Evolutionary conservation across 345 rosid species (phyloP).

Genomic region (Lumnitzera racemosa): DNA sequence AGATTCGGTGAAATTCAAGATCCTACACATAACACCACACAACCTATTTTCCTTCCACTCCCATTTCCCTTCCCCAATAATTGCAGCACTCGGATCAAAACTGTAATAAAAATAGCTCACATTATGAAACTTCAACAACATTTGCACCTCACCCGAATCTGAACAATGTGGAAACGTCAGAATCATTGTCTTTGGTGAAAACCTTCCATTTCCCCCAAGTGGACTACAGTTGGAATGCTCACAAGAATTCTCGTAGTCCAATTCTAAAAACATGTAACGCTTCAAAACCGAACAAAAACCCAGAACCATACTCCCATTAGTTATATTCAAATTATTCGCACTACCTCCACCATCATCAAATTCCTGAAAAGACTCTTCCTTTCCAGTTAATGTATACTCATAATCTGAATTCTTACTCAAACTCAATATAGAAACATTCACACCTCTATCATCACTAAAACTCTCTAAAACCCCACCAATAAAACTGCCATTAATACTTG

Average conservation of each 20-base stretch:
- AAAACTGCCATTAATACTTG: slow-evolving; percentile 43
- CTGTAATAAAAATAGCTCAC: slow-evolving; percentile 14
- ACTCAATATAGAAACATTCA: slow-evolving; percentile 51
- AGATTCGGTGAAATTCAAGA: slow-evolving; percentile 41
- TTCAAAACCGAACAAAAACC: slow-evolving; percentile 38
- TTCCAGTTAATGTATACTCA: slow-evolving; percentile 38
- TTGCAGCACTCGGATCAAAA: slow-evolving; percentile 45
- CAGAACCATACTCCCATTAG: slow-evolving; percentile 12
- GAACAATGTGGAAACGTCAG: slow-evolving; percentile 34
- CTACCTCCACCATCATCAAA: slow-evolving; percentile 11
- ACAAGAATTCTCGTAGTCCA: slow-evolving; percentile 46
- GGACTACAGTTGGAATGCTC: slow-evolving; percentile 34
- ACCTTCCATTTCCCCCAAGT: slow-evolving; percentile 17
- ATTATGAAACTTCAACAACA: slow-evolving; percentile 41
- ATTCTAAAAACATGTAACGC: slow-evolving; percentile 23
- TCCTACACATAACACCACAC: slow-evolving; percentile 57
- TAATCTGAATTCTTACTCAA: slow-evolving; percentile 38
- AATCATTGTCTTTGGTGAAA: slow-evolving; percentile 33
- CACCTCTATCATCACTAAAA: slow-evolving; percentile 18
- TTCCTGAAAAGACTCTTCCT: slow-evolving; percentile 22
- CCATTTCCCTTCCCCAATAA: slow-evolving; percentile 83
- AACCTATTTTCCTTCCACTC: slow-evolving; percentile 47
- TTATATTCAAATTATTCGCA: slow-evolving; percentile 24
- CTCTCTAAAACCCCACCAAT: slow-evolving; percentile 59
- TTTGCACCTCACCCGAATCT: slow-evolving; percentile 28